Conservation (phyloP, 129 eudicot species). For the Ambrosia artemisiifolia region DNA sequence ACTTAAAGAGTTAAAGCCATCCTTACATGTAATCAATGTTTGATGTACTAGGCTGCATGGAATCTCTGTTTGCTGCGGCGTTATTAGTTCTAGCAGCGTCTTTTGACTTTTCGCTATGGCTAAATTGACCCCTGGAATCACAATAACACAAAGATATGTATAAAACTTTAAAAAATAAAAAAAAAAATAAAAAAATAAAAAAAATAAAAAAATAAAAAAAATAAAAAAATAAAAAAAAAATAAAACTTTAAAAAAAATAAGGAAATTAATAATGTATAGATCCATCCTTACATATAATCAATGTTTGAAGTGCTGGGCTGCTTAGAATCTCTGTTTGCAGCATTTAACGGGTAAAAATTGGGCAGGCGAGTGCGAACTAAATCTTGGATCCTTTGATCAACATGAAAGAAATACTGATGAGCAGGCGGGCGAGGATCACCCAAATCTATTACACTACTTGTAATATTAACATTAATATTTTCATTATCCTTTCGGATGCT, state of each 20-base stretch:
- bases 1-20: constrained; percentile 1
- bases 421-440: constrained; percentile 57
- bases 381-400: constrained; percentile 62
- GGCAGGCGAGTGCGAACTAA: constrained; percentile 72
- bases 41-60: constrained; percentile 42
- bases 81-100: too few species aligned
- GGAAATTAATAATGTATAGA: too few species aligned
- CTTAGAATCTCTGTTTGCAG: constrained; percentile 31
- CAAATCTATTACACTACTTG: constrained; percentile 20
- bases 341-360: constrained; percentile 62
- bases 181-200: too few species aligned
- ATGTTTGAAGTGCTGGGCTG: constrained; percentile 51
- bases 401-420: constrained; percentile 60
- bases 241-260: too few species aligned
- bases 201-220: too few species aligned
- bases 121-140: too few species aligned
- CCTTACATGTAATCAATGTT: constrained; percentile 76
- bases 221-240: too few species aligned
- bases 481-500: constrained; percentile 5
- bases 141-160: too few species aligned
- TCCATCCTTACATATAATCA: constrained; percentile 65
- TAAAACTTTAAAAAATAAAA: too few species aligned
- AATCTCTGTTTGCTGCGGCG: constrained; percentile 27
- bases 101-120: too few species aligned
- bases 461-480: constrained; percentile 11